phyloP scores from a whole-genome alignment of 177 flowering plant species.

The Vitis hybrid region DNA sequence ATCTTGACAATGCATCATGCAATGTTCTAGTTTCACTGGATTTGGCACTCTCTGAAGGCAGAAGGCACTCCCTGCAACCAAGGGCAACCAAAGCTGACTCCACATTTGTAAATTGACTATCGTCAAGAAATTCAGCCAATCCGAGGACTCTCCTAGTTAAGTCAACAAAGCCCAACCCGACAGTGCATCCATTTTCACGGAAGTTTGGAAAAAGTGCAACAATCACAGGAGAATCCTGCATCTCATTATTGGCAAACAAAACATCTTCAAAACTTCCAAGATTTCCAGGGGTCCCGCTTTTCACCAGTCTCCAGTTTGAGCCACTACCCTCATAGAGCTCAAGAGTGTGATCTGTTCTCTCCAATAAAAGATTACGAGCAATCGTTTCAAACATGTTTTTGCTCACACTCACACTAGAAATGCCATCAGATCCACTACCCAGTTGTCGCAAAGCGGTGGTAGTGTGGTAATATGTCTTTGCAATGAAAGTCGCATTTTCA shows the following conservation, averaged over 20 bases:
- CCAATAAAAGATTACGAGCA: constrained; percentile 86
- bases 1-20: constrained; percentile 70
- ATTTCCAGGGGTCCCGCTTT: constrained; percentile 91
- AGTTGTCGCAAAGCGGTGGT: constrained; percentile 84
- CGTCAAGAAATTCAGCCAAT: constrained; percentile 89
- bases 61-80: constrained; percentile 92
- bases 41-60: constrained; percentile 69
- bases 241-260: constrained; percentile 92
- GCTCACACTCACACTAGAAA: constrained; percentile 83
- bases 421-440: constrained; percentile 70
- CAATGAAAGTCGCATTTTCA: constrained; percentile 86
- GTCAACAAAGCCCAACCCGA: constrained; percentile 81
- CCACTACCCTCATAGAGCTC: constrained; percentile 97
- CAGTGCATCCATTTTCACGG: constrained; percentile 66
- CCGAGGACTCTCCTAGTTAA: constrained; percentile 79
- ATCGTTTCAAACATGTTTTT: constrained; percentile 95
- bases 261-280: constrained; percentile 90
- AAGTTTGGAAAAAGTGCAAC: constrained; percentile 61
- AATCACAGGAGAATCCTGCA: constrained; percentile 89
- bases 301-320: constrained; percentile 83
- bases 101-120: constrained; percentile 90
- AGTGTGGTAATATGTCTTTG: constrained; percentile 86
- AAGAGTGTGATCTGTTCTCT: constrained; percentile 83
- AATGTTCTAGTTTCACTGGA: constrained; percentile 50
- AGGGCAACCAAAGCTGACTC: constrained; percentile 90